Evolutionary conservation across 148 eudicot genomes (phyloP).

Genomic region (Vaccinium vitisidaea): DNA sequence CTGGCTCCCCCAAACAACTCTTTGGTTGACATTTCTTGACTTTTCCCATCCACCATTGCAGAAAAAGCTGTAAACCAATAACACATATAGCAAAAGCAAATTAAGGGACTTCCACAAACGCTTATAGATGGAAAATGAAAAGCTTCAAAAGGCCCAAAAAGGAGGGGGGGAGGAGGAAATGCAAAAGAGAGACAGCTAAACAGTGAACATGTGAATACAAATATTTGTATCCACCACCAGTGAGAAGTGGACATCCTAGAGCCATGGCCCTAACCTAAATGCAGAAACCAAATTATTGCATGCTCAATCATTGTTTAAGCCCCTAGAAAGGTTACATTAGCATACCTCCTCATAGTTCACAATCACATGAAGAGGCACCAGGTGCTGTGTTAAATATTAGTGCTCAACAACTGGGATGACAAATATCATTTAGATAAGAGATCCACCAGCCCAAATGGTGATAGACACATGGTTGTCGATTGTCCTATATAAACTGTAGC

Average conservation of each 20-base stretch:
- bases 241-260: no score
- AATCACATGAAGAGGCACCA: background rate
- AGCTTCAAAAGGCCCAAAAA: background rate
- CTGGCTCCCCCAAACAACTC: conserved; percentile 53
- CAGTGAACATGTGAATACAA: background rate
- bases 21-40: conserved; percentile 37
- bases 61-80: conserved; percentile 28
- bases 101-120: background rate
- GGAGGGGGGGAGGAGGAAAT: background rate
- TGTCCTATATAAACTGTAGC: background rate
- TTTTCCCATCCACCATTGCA: conserved; percentile 49
- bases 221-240: background rate
- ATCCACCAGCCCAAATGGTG: background rate
- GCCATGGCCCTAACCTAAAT: background rate
- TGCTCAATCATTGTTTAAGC: background rate
- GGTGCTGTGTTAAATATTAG: background rate
- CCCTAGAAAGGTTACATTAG: background rate
- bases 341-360: background rate
- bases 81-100: background rate
- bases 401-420: background rate
- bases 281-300: background rate
- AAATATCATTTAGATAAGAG: background rate
- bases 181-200: background rate
- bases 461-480: background rate
- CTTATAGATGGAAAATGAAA: background rate